Evolutionary conservation across 2,329 filamentous ascomycete genomes (phyloP).

Genomic region (Alternaria sp.): DNA sequence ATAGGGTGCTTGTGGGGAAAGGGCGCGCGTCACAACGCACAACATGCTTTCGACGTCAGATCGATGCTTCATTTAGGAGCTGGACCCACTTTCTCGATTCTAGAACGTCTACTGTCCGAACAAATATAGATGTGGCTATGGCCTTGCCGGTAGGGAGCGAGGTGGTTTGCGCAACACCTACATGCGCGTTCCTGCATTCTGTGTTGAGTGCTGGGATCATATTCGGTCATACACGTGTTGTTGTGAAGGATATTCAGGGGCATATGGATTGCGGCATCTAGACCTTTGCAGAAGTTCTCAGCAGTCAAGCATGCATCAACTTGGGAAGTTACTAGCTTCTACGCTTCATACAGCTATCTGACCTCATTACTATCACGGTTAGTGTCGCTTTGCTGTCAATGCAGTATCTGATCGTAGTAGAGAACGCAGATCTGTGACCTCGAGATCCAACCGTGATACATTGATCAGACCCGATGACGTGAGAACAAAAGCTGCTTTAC

Average conservation of each 20-base stretch:
- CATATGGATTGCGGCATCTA: not conserved
- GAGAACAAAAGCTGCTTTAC: no score
- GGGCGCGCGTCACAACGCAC: slow-evolving; percentile 16
- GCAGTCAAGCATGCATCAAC: no score
- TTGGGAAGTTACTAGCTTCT: no score
- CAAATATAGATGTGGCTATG: slow-evolving; percentile 3
- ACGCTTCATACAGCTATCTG: no score
- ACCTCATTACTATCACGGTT: no score
- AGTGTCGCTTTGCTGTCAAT: no score
- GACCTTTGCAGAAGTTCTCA: no score
- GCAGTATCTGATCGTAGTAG: no score
- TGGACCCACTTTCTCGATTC: not conserved
- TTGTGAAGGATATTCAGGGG: not conserved
- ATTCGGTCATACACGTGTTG: not conserved
- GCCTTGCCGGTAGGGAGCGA: not conserved
- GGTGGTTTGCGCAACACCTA: slow-evolving; percentile 2
- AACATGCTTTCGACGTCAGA: slow-evolving; percentile 10
- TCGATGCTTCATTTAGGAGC: slow-evolving; percentile 4
- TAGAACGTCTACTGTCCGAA: not conserved
- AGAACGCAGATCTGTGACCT: no score
- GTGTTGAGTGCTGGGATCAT: not conserved
- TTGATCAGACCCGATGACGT: no score
- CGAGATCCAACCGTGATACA: no score
- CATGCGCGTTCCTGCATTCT: slow-evolving; percentile 1
- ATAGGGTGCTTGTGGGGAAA: slow-evolving; percentile 16